Evolutionary conservation across 164 flowering plant species (phyloP).

Genomic region (Berberis vulgaris): DNA sequence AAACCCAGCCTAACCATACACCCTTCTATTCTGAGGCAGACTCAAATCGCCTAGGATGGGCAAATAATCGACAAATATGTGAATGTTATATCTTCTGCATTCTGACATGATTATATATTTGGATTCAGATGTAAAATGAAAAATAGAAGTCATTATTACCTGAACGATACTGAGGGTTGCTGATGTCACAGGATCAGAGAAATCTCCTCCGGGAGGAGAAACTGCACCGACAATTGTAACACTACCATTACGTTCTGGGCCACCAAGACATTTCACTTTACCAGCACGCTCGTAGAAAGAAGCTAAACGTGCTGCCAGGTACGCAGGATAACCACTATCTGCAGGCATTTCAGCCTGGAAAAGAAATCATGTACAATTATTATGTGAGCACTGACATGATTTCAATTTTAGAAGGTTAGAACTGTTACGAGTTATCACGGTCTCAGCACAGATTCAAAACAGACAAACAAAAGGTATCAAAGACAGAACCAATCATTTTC

Average conservation of each 20-base stretch:
- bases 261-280: constrained; percentile 96
- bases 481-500: neutral
- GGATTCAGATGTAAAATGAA: neutral
- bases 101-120: neutral
- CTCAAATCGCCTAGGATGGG: neutral
- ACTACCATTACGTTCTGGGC: constrained; percentile 97
- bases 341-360: constrained; percentile 19
- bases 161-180: constrained; percentile 98
- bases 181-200: constrained; percentile 98
- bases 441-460: neutral
- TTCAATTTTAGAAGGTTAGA: too few relatives aligned
- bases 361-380: neutral
- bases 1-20: too few relatives aligned
- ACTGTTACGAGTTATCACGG: too few relatives aligned
- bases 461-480: neutral
- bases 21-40: too few relatives aligned
- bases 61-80: neutral
- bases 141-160: constrained; percentile 32
- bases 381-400: neutral
- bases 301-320: constrained; percentile 94
- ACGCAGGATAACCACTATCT: constrained; percentile 89
- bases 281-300: constrained; percentile 99
- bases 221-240: constrained; percentile 99
- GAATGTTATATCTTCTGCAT: neutral
- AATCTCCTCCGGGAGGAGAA: constrained; percentile 99